Evolutionary conservation across 2,329 filamentous ascomycete species (phyloP).

Genomic region (Fusarium tricinctum): DNA sequence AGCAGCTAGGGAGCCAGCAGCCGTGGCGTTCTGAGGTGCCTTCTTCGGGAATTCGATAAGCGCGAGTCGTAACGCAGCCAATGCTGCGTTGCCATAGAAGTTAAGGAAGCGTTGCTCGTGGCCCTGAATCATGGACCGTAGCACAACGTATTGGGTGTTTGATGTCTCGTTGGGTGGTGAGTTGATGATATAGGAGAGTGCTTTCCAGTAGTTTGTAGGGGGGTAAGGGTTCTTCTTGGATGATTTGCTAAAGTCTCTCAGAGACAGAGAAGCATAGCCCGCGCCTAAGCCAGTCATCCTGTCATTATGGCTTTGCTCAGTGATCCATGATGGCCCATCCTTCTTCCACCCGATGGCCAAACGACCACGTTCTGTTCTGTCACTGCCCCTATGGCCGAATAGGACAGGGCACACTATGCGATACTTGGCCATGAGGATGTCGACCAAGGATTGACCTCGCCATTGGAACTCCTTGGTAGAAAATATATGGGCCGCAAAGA

Average conservation of each 20-base stretch:
- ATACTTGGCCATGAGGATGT: constrained; percentile 89
- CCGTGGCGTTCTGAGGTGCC: constrained; percentile 62
- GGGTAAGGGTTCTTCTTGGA: constrained; percentile 80
- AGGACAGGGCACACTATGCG: constrained; percentile 84
- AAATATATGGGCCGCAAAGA: constrained; percentile 81
- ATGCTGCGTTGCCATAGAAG: constrained; percentile 83
- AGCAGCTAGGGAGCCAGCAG: constrained; percentile 66
- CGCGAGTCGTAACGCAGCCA: constrained; percentile 78
- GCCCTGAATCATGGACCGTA: constrained; percentile 79
- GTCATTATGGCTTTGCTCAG: constrained; percentile 81
- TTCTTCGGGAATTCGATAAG: constrained; percentile 79
- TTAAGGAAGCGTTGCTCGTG: constrained; percentile 81
- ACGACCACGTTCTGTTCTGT: constrained; percentile 78
- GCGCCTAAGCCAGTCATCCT: constrained; percentile 87
- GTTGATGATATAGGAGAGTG: constrained; percentile 82
- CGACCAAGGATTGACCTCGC: constrained; percentile 77
- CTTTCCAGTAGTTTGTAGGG: constrained; percentile 84
- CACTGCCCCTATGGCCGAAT: constrained; percentile 84
- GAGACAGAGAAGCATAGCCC: constrained; percentile 84
- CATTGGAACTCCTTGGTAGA: constrained; percentile 76
- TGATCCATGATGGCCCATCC: constrained; percentile 71
- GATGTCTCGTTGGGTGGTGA: constrained; percentile 76
- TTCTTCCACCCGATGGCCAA: constrained; percentile 80
- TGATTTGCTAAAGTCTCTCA: constrained; percentile 84
- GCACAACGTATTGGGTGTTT: constrained; percentile 79